Evolutionary conservation across 306 rosid species (phyloP), one percentile per base, ranked within the genome.

Genomic region (Quercus wislizeni): DNA sequence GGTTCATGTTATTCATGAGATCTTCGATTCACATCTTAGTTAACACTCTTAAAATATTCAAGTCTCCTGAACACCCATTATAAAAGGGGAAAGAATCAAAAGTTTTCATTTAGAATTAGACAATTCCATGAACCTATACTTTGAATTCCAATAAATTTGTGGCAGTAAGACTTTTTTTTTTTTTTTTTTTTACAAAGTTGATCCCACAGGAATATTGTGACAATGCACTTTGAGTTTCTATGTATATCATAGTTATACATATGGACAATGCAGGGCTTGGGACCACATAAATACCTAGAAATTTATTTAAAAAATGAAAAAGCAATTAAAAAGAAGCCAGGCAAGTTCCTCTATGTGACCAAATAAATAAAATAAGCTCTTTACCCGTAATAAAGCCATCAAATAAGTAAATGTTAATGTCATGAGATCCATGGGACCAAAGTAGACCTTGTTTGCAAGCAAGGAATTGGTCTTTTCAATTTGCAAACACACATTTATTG

Each of bases 381-480:
- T 49, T n/a, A 27, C 6, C 25, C 10, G 69, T 15, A 38, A 21
- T 41, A 25, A 63, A 63, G 62, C 79, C 25, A 62, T 76, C 64
- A 19, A 2, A 41, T 19, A 56, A 69, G 51, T 43, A 54, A 58
- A 17, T 51, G 65, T 15, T 58, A 23, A 46, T n/a, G 75, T 52
- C 52, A 65, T 51, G 73, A 52, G 79, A 72, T 78, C 6, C 80
- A 76, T 87, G 86, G 86, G 81, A 38, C 86, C 81, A 73, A 67
- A 58, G 31, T 56, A 84, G 72, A 80, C 76, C 80, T 74, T 30
- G 68, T 58, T 68, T 62, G 58, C 80, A 87, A 87, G 88, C 82
- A 85, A 85, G 69, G 87, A 87, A 87, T 87, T 76, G 63, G 70
- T 69, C 63, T 69, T 15, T 64, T 43, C 71, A 21, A 52, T 30